Base-by-base conservation (phyloP, 768 basidiomycete genomes). In the Leccinum subtestaceum region DNA sequence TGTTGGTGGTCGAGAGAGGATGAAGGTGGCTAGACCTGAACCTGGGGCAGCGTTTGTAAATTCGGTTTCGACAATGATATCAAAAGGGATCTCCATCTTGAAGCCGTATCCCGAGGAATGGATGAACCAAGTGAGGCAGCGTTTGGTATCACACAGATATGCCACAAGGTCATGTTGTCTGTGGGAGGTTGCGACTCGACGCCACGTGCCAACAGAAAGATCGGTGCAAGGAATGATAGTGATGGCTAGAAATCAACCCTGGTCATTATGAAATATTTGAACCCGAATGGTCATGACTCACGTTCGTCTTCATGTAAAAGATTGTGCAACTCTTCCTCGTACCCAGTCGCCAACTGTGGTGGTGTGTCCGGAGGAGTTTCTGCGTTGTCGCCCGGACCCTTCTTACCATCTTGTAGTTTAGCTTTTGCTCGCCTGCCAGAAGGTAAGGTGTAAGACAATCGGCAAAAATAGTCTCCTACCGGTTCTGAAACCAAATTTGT, bases 401-500 rank as follows among this genome's bases (percentile, higher is more conserved):
- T 80, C 70, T 85, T 89, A 12, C 80, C 82, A 47, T 86, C 85
- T 57, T 81, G 83, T 11, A 88, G 74, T 67, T 91, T 93, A 2
- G 89, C 89, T 70, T 93, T 93, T 40, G 91, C 91, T 3, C 91
- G 87, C 59, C 91, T 92, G 61, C 36, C 4, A 49, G 53, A 34
- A 23, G n/a, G 31, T 58, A 31, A 55, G 54, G 49, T 12, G 13
- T 17, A 53, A 40, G 23, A 40, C 21, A 23, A 7, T 8, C 2
- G 46, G 12, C 54, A 19, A 11, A 52, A 45, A 9, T 32, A 32
- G 6, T 34, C 5, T 62, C 64, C 7, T 27, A 65, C 91, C 91
- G 79, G 69, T 93, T 93, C 70, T 93, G 91, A 66, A 92, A 93
- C 91, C 91, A 93, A 50, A 93, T 88, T 73, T 93, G 91, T 0